These are phyloP conservation scores for Chytriomyces confervae DNA, from an alignment of 192 early-diverging fungal genomes.

Conservation along the genomic window DNA sequence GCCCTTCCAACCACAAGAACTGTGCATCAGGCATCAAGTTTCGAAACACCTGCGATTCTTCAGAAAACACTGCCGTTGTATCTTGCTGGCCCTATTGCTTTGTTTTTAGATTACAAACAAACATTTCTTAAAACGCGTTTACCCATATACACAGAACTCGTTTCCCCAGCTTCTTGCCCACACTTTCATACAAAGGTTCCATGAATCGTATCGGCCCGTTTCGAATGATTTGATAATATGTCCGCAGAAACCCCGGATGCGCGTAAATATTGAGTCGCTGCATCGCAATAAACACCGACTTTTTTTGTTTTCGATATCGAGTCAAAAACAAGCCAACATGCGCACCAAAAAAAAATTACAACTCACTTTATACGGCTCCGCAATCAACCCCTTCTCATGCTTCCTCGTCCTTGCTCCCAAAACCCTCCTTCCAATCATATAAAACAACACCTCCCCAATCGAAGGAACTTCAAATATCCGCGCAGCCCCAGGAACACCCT, in stretches of 20 bases:
- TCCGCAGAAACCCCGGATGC: slow-evolving; percentile 21
- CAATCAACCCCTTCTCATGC: slow-evolving; percentile 15
- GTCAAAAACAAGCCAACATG: too few species aligned
- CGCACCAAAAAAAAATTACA: too few species aligned
- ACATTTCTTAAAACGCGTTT: neutral
- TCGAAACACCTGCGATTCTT: slow-evolving; percentile 6
- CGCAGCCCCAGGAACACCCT: neutral
- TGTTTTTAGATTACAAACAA: neutral
- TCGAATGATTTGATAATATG: slow-evolving; percentile 13
- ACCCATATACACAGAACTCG: slow-evolving; percentile 30
- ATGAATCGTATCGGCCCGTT: slow-evolving; percentile 12
- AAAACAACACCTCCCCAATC: slow-evolving; percentile 18
- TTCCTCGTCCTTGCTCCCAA: slow-evolving; percentile 5
- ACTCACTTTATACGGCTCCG: slow-evolving; percentile 13
- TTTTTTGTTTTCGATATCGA: too few species aligned
- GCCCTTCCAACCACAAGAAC: slow-evolving; percentile 14
- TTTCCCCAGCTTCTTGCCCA: neutral
- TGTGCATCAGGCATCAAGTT: slow-evolving; percentile 15
- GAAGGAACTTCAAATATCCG: slow-evolving; percentile 18
- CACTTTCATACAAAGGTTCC: slow-evolving; percentile 13
- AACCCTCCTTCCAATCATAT: slow-evolving; percentile 1
- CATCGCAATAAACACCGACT: slow-evolving; percentile 5
- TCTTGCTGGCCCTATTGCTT: neutral
- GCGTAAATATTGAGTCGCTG: slow-evolving; percentile 15
- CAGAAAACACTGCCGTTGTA: slow-evolving; percentile 10